These are phyloP conservation scores for Lathyrus oleraceus DNA, from an alignment of 306 rosid species.

Conservation along the genomic window DNA sequence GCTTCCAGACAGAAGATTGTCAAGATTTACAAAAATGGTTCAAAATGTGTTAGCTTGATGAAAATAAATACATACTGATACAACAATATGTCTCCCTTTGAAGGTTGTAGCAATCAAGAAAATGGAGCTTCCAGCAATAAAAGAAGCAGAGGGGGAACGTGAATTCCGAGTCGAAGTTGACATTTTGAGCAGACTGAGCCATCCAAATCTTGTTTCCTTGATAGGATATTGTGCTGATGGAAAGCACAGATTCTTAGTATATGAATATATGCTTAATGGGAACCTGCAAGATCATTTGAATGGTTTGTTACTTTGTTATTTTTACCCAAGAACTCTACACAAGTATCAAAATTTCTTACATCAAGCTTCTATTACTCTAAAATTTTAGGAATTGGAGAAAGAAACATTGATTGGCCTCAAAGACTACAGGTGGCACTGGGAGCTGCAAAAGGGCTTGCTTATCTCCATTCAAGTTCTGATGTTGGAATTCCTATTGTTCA, in stretches of 20 bases:
- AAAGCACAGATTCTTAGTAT: conserved; percentile 85
- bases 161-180: conserved; percentile 94
- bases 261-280: conserved; percentile 84
- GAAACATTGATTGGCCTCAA: conserved; percentile 76
- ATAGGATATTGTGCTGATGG: conserved; percentile 98
- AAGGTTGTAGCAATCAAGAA: conserved; percentile 93
- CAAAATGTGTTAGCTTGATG: conserved; percentile 13
- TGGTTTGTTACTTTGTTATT: conserved; percentile 55
- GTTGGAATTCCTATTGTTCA: conserved; percentile 90
- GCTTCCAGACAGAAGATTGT: conserved; percentile 10
- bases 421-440: conserved; percentile 87
- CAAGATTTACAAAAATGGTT: conserved; percentile 19
- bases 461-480: conserved; percentile 74
- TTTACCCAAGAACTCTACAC: conserved; percentile 20
- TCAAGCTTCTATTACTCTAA: conserved; percentile 31
- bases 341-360: background rate
- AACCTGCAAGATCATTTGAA: conserved; percentile 91
- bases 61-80: conserved; percentile 36
- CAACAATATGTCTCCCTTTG: conserved; percentile 34
- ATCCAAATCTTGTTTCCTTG: conserved; percentile 88
- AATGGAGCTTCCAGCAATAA: conserved; percentile 84
- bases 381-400: conserved; percentile 61
- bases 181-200: conserved; percentile 88
- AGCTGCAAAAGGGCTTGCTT: conserved; percentile 88
- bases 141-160: conserved; percentile 84